phyloP scores from a whole-genome alignment of 2,329 filamentous ascomycete genomes.

The Cryphonectria naterciae region DNA sequence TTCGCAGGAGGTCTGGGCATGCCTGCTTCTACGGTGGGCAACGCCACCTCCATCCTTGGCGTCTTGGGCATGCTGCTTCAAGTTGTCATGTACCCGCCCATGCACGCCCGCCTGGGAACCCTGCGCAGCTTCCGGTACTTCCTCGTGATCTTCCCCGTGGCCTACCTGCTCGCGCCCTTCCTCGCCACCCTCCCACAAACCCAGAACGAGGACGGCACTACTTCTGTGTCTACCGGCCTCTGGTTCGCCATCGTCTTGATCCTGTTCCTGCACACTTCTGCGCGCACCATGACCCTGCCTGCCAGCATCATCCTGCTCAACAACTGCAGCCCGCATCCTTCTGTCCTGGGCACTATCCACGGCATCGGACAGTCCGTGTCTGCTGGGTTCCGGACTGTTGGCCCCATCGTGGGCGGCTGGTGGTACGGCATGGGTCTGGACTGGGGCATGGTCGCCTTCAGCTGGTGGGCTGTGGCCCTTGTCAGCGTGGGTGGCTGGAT shows the following conservation, averaged over 20 bases:
- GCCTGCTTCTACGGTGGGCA: slow-evolving; percentile 66
- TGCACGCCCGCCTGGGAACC: slow-evolving; percentile 68
- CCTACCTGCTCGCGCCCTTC: slow-evolving; percentile 70
- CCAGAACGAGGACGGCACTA: slow-evolving; percentile 21
- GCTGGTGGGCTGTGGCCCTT: slow-evolving; percentile 53
- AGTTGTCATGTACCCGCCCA: slow-evolving; percentile 67
- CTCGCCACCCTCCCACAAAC: slow-evolving; percentile 62
- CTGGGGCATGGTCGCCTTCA: slow-evolving; percentile 49
- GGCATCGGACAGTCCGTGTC: slow-evolving; percentile 57
- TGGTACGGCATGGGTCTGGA: slow-evolving; percentile 52
- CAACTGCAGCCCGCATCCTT: slow-evolving; percentile 63
- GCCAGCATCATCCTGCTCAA: slow-evolving; percentile 64
- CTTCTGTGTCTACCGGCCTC: slow-evolving; percentile 38
- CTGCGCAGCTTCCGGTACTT: slow-evolving; percentile 69
- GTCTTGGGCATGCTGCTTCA: slow-evolving; percentile 71
- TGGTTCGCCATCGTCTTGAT: slow-evolving; percentile 64
- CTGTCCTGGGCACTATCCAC: slow-evolving; percentile 61
- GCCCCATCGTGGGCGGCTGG: slow-evolving; percentile 54
- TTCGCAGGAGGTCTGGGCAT: slow-evolving; percentile 72
- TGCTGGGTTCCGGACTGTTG: slow-evolving; percentile 53
- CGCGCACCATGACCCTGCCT: slow-evolving; percentile 69
- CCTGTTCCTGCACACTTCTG: slow-evolving; percentile 70
- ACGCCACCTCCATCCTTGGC: slow-evolving; percentile 71
- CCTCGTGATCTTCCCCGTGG: slow-evolving; percentile 67
- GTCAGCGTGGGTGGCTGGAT: slow-evolving; percentile 61